Evolutionary conservation across 2,329 filamentous ascomycete species (phyloP).

Genomic region (Emergomyces orientalis): DNA sequence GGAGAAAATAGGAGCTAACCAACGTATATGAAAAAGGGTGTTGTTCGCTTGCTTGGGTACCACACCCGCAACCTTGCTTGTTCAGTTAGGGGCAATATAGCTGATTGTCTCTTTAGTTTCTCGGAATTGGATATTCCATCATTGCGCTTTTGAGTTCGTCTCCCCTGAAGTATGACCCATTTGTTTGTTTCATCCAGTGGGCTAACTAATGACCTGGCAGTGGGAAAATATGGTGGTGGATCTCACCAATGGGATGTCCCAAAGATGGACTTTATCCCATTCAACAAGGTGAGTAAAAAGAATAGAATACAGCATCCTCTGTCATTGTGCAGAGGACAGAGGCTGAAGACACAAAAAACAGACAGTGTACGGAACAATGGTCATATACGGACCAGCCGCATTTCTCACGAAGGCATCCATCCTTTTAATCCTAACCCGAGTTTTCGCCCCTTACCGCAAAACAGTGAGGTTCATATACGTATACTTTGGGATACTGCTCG

Average conservation of each 20-base stretch:
- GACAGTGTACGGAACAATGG: conserved; percentile 36
- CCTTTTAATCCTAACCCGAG: conserved; percentile 36
- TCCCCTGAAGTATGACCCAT: not conserved
- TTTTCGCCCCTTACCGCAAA: conserved; percentile 36
- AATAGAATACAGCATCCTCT: not conserved
- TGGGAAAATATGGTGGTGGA: conserved; percentile 31
- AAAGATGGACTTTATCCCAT: conserved; percentile 23
- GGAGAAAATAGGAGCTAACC: not conserved
- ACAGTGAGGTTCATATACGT: conserved; percentile 32
- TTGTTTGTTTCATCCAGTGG: not conserved
- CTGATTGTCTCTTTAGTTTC: conserved; percentile 5
- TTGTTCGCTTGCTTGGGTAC: conserved; percentile 7
- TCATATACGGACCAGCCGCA: conserved; percentile 41
- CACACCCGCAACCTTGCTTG: not conserved
- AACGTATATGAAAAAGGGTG: conserved; percentile 5
- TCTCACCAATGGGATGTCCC: conserved; percentile 29
- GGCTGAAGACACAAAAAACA: conserved; percentile 12
- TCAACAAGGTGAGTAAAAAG: conserved; percentile 26
- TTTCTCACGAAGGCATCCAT: conserved; percentile 38
- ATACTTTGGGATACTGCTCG: conserved; percentile 31
- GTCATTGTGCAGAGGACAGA: not conserved
- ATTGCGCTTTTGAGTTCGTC: conserved; percentile 10
- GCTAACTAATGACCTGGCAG: conserved; percentile 9
- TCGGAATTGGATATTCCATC: conserved; percentile 8
- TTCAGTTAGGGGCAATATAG: not conserved